phyloP scores from a whole-genome alignment of 371 early-diverging fungal species.

The Mortierella sp. region DNA sequence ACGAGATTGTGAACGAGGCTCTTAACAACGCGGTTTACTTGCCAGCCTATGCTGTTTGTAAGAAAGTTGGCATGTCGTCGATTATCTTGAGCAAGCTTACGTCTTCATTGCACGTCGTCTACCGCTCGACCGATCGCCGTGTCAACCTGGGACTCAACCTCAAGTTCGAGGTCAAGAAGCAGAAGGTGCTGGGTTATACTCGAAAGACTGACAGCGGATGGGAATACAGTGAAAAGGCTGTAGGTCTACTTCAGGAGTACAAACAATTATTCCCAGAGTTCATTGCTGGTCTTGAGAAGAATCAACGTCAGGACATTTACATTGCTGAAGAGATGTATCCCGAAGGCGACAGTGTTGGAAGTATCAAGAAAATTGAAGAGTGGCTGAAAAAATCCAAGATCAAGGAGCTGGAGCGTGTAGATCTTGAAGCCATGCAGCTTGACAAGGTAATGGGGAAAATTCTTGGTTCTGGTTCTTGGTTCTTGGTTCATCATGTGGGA shows the following conservation, averaged over 20 bases:
- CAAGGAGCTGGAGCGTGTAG: slow-evolving; percentile 72
- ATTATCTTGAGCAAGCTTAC: slow-evolving; percentile 84
- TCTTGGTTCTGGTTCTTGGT: too few species aligned
- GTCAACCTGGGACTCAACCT: slow-evolving; percentile 87
- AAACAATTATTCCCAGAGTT: slow-evolving; percentile 78
- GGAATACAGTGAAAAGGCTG: slow-evolving; percentile 86
- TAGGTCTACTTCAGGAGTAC: slow-evolving; percentile 78
- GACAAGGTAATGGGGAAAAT: slow-evolving; percentile 60
- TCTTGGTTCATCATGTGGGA: too few species aligned
- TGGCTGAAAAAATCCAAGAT: slow-evolving; percentile 77
- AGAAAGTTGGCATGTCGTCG: slow-evolving; percentile 66
- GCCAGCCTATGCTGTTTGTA: slow-evolving; percentile 75
- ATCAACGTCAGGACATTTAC: slow-evolving; percentile 56
- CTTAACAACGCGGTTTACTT: slow-evolving; percentile 59
- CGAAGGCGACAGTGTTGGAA: slow-evolving; percentile 53
- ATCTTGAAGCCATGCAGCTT: slow-evolving; percentile 73
- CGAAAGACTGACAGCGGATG: slow-evolving; percentile 81
- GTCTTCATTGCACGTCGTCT: slow-evolving; percentile 77
- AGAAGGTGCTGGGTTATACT: slow-evolving; percentile 89
- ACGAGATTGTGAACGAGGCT: slow-evolving; percentile 60
- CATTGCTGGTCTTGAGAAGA: slow-evolving; percentile 67
- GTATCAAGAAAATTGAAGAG: slow-evolving; percentile 65
- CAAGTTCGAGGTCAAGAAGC: slow-evolving; percentile 88
- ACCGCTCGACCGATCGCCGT: slow-evolving; percentile 63
- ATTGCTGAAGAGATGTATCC: slow-evolving; percentile 69